Base-by-base conservation (phyloP, 495 filamentous ascomycete genomes). In the Trichoderma gamsii region DNA sequence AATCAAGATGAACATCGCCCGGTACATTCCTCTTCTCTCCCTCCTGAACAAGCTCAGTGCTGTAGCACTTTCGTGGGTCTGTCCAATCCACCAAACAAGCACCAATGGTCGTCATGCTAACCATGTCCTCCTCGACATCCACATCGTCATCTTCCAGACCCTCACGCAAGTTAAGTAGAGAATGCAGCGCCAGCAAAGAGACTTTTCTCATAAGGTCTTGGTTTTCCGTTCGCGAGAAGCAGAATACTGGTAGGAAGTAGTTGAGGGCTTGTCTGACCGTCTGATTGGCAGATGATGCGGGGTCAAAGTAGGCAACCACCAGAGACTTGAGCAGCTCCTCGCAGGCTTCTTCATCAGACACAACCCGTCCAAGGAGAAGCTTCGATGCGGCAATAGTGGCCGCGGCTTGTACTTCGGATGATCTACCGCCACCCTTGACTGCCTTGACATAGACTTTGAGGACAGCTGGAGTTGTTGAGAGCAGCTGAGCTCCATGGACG, bases 191-290 rank as follows among this genome's bases (percentile, higher is more conserved):
- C 35, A 86, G 83, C 6, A 92, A 83, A 6, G 88, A 84, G 9
- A 97, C 82, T 7, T 76, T 72, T 15, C 86, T 85, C 91, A 98
- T 93, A 27, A 89, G 82, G 32, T 87, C 82, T 70, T 92, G 91
- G 74, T 97, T 97, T 51, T 89, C 89, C 12, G 87, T 75, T 13
- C 89, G 83, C 29, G 88, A 91, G 75, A 93, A 96, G 74, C 90
- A 93, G 81, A 96, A 99, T 0, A 97, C 95, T 0, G 95, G 95
- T 71, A 99, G 84, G 83, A 97, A 98, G 76, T 99, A 99, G 66
- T 90, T 92, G 29, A 99, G 83, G 0, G 92, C 87, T 77, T 99
- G 95, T 0, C 93, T 84, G 23, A 98, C 88, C n/a, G 85, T 87
- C 69, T 95, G 90, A 74, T 97, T 98, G 46, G 86, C 85, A 2